Evolutionary conservation across 129 eudicot genomes (phyloP), one percentile per base, ranked within the genome.

Genomic region (Artemisia annua): DNA sequence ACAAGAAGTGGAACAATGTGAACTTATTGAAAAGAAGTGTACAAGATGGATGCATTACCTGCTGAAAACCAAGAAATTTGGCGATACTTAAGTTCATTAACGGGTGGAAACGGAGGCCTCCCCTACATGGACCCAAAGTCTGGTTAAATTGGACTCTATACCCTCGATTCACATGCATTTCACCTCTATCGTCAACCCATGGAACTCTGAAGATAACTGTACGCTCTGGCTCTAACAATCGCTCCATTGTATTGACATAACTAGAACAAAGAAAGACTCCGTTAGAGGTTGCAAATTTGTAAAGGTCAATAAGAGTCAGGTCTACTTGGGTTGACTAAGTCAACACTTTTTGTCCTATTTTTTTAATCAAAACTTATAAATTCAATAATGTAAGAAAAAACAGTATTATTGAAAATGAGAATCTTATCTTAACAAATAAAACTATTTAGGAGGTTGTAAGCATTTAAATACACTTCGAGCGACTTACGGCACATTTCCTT

Each of bases 171-270:
- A 94, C 96, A 62, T 94, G 99, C 76, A 92, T 88, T 70, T 90
- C 99, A 63, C 97, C 96, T 67, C 97, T 87, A 80, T 94, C 99
- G 80, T 94, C 99, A 39, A 90, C 76, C 99, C 99, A 94, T 17
- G 99, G 99, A 72, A 94, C 93, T 73, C 97, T 86, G 62, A 94
- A 94, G 22, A 94, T 80, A 74, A 94, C 76, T 64, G 86, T 86
- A 58, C 99, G 96, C 69, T 94, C 99, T 7, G 99, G 97, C 82
- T 94, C 99, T 84, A 94, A 79, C 85, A 90, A 86, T 52, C 99
- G 89, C 83, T 94, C 99, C 99, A 94, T 88, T 55, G 91, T 90
- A 80, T 82, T 94, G 52, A 85, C 99, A 76, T 87, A 94, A 74
- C 99, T 94, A 83, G 24, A 83, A 71, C 30, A 80, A 74, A 16